Base-by-base conservation (phyloP, 179 eudicot genomes). In the Beta lomatogona region DNA sequence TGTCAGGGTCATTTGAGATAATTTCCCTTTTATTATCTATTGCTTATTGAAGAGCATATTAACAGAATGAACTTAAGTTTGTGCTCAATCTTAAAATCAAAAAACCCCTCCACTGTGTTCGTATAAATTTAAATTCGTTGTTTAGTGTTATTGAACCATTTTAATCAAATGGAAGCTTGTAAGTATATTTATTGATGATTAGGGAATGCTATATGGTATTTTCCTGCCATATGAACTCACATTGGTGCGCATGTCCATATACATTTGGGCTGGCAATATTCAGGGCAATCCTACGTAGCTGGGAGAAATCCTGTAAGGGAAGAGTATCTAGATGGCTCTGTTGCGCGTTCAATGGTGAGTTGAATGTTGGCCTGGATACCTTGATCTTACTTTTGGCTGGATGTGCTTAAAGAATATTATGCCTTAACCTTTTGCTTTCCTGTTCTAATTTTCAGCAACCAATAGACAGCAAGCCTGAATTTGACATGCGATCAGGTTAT, bases 401-500 rank as follows among this genome's bases (percentile, higher is more conserved):
- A 36, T 52, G 53, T 65, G 67, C 59, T 54, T 12, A 41, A 19
- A 21, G 76, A 64, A 28, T 69, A 36, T 80, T 22, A 52, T 13
- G 5, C 73, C 21, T 25, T 76, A 15, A 18, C 36, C 21, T 44
- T 48, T 58, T 83, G 52, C 76, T n/a, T 44, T 61, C 64, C 54
- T 82, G 66, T 77, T 82, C 14, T 21, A 12, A 68, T 71, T 15
- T 73, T 63, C 89, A 88, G 90, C 88, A 86, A 78, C 83, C 82
- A 60, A 80, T 76, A 82, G 77, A 88, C 85, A 87, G 92, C 80
- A 88, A 73, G 78, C 79, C 81, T 31, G 89, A 91, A 69, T 81
- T 16, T 81, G 89, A 87, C 78, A 69, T 79, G 59, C 84, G 83
- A 69, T 89, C 98, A 90, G 98, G 98, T 91, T 82, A 46, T 60